Evolutionary conservation across 2,329 filamentous ascomycete species (phyloP).

Genomic region (Neofusicoccum ribis): DNA sequence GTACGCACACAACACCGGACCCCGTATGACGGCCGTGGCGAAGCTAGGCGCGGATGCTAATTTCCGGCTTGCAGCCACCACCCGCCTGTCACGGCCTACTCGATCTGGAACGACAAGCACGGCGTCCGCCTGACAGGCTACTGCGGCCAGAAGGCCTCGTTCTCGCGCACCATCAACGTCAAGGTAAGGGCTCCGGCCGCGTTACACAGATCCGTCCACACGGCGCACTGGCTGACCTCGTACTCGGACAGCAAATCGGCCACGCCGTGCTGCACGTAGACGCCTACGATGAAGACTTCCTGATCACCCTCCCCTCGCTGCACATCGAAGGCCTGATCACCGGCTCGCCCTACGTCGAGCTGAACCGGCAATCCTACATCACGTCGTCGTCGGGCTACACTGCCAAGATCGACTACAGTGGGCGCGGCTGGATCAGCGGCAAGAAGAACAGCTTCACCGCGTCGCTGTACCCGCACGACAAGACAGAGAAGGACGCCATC

Average conservation of each 20-base stretch:
- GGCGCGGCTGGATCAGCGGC: constrained; percentile 90
- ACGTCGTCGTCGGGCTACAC: constrained; percentile 83
- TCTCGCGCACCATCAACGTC: constrained; percentile 89
- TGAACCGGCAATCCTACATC: constrained; percentile 83
- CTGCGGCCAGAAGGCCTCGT: constrained; percentile 94
- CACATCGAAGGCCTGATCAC: constrained; percentile 94
- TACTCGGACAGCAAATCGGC: constrained; percentile 66
- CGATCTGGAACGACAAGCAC: constrained; percentile 81
- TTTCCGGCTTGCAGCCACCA: constrained; percentile 63
- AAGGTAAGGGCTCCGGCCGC: constrained; percentile 50
- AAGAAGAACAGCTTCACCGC: constrained; percentile 93
- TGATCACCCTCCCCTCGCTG: constrained; percentile 86
- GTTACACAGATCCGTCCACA: background rate
- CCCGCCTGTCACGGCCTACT: constrained; percentile 91
- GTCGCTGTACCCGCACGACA: constrained; percentile 66
- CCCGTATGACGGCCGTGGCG: background rate
- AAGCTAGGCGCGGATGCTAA: background rate
- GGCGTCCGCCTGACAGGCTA: constrained; percentile 78
- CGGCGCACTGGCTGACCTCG: background rate
- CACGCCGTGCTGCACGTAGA: constrained; percentile 81
- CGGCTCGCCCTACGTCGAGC: constrained; percentile 83
- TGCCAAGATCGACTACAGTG: constrained; percentile 87
- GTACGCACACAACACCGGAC: constrained; percentile 37
- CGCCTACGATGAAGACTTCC: constrained; percentile 67
- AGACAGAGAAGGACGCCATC: constrained; percentile 66